Evolutionary conservation across 2,329 filamentous ascomycete genomes (phyloP).

Genomic region (Monascus ruber): DNA sequence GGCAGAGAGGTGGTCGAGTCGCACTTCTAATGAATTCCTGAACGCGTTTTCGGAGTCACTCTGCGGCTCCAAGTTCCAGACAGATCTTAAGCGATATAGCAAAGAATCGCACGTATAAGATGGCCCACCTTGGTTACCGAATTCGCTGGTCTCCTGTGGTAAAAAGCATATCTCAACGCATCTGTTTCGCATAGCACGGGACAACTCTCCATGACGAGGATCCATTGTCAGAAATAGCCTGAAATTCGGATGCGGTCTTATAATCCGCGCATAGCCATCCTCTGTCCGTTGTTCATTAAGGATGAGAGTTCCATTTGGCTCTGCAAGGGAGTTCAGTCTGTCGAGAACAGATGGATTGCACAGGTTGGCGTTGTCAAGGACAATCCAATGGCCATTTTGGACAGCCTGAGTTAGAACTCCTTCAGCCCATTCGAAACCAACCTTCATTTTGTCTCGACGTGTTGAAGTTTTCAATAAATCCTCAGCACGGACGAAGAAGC

Average conservation of each 20-base stretch:
- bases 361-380: constrained; percentile 93
- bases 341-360: constrained; percentile 93
- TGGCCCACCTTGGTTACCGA: constrained; percentile 11
- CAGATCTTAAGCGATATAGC: constrained; percentile 27
- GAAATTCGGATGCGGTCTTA: constrained; percentile 76
- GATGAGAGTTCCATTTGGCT: constrained; percentile 75
- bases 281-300: constrained; percentile 86
- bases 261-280: constrained; percentile 67
- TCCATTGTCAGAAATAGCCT: constrained; percentile 91
- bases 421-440: constrained; percentile 92
- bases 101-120: constrained; percentile 28
- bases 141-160: constrained; percentile 20
- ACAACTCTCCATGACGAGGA: constrained; percentile 81
- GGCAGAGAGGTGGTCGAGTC: constrained; percentile 27
- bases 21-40: constrained; percentile 16
- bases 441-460: constrained; percentile 49
- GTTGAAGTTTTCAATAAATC: constrained; percentile 43
- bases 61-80: constrained; percentile 15
- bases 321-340: constrained; percentile 83
- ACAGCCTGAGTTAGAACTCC: constrained; percentile 83
- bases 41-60: constrained; percentile 4
- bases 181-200: constrained; percentile 90
- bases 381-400: constrained; percentile 77
- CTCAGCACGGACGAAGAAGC: constrained; percentile 39
- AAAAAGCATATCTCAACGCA: constrained; percentile 79